A percentile compares a stretch with the other conserved stretches of the same genome.
Conservation (phyloP, 2,329 filamentous ascomycete genomes). For the Cercospora sp. region DNA sequence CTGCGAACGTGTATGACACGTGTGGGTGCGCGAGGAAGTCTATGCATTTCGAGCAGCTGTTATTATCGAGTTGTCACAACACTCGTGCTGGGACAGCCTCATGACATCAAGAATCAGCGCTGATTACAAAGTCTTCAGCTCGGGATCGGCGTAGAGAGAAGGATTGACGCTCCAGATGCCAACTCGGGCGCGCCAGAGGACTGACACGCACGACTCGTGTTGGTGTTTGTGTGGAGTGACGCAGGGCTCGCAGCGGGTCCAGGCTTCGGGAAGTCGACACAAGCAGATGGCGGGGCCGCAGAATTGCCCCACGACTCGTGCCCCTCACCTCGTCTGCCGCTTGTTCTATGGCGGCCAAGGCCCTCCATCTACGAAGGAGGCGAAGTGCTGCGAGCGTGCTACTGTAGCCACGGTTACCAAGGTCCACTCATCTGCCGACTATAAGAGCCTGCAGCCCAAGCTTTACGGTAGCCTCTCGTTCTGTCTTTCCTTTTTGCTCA, state of each 20-base stretch:
- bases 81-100: neutral
- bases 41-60: neutral
- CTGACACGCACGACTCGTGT: conserved; percentile 11
- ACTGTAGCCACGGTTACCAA: conserved; percentile 7
- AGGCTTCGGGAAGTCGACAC: conserved; percentile 6
- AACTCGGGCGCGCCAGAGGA: neutral
- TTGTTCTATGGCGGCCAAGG: neutral
- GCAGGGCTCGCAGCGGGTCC: conserved; percentile 6
- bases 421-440: conserved; percentile 14
- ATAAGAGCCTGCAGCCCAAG: conserved; percentile 15
- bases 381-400: neutral
- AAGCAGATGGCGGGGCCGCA: neutral
- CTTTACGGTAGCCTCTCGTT: neutral
- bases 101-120: neutral
- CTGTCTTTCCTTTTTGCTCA: neutral
- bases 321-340: conserved; percentile 10
- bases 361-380: neutral
- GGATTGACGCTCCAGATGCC: neutral
- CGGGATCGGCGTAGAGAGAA: neutral
- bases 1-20: neutral
- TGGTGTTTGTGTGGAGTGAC: conserved; percentile 2
- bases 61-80: neutral
- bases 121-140: neutral
- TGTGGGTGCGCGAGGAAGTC: neutral
- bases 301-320: neutral